Conservation (phyloP, 345 rosid genomes). For the sweet orange (Citrus sinensis) region DNA sequence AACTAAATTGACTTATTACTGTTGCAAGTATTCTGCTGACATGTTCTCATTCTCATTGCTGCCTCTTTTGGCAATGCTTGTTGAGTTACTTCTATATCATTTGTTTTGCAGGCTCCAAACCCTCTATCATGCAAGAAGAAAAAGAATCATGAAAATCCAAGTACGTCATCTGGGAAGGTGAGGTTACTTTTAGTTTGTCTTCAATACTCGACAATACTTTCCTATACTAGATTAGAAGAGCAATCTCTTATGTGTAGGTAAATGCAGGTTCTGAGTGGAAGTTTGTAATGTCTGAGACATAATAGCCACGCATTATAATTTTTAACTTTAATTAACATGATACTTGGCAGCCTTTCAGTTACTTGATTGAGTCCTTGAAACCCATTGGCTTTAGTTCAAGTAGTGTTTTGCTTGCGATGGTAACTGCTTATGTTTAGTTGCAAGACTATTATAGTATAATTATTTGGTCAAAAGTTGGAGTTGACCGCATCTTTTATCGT, state of each 20-base stretch:
- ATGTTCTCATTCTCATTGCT: background rate
- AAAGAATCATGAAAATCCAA: constrained; percentile 35
- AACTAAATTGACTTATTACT: background rate
- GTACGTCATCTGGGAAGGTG: constrained; percentile 36
- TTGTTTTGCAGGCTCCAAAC: constrained; percentile 70
- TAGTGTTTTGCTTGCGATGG: background rate
- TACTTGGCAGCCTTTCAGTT: background rate
- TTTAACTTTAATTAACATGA: background rate
- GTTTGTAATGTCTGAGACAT: background rate
- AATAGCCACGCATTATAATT: background rate
- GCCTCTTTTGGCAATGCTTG: background rate
- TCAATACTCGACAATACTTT: background rate
- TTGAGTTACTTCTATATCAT: background rate
- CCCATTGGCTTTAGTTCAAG: background rate
- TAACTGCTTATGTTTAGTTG: background rate
- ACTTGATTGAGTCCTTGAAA: background rate
- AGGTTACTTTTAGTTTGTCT: constrained; percentile 2
- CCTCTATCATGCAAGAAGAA: constrained; percentile 86
- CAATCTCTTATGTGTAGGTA: background rate
- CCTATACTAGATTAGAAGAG: background rate
- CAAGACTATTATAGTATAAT: background rate
- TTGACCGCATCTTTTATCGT: background rate
- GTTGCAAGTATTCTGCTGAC: background rate
- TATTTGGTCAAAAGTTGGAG: background rate
- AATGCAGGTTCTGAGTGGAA: background rate